Evolutionary conservation across 163 green algal genomes (phyloP).

Genomic region (Scenedesmus sp.): DNA sequence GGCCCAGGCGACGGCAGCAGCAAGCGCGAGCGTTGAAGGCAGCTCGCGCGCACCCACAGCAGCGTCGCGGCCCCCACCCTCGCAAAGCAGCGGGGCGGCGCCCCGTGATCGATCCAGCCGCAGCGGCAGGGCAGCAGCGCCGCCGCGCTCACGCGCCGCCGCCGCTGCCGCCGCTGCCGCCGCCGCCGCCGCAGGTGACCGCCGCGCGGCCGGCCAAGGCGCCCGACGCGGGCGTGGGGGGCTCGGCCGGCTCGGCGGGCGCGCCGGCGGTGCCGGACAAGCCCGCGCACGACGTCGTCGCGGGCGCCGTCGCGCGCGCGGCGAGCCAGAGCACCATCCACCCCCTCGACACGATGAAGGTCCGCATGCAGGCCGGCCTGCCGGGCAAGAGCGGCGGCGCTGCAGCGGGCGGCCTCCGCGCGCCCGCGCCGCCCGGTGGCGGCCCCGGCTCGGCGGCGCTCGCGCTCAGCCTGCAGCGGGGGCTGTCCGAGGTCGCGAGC

Average conservation of each 20-base stretch:
- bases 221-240: constrained; percentile 20
- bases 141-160: no score
- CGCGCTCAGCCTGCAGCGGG: constrained; percentile 5
- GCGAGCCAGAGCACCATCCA: constrained; percentile 93
- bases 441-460: no score
- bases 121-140: no score
- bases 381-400: no score
- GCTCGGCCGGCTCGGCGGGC: neutral
- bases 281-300: constrained; percentile 88
- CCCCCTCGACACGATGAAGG: constrained; percentile 96
- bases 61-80: no score
- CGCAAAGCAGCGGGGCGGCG: no score
- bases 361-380: constrained; percentile 72
- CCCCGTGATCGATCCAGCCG: no score
- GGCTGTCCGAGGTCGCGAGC: constrained; percentile 73
- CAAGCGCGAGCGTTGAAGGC: no score
- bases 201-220: constrained; percentile 17
- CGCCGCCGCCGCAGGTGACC: neutral
- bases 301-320: constrained; percentile 86
- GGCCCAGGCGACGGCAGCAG: no score
- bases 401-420: neutral
- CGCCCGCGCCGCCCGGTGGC: no score
- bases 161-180: neutral
- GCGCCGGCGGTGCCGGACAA: constrained; percentile 52
- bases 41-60: no score